A percentile compares a stretch with the other conserved stretches of the same genome.
These are phyloP conservation scores for Collybiopsis luxurians DNA, from an alignment of 768 basidiomycete genomes.

Conservation along the genomic window DNA sequence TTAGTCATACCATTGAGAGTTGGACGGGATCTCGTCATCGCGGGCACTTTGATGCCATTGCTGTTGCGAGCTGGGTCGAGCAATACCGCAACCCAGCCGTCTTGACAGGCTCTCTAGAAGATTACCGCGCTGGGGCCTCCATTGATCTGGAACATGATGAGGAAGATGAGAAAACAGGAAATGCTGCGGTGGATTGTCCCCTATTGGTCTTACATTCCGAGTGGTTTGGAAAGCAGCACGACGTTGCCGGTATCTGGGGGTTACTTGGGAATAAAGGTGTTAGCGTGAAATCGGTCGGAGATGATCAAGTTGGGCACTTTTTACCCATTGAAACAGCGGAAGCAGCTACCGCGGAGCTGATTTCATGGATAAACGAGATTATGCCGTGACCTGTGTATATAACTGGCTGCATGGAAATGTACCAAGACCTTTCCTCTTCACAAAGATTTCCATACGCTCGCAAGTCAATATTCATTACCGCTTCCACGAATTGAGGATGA, in stretches of 20 bases:
- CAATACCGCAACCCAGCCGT: conserved; percentile 10
- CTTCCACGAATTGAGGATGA: too few species aligned
- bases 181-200: conserved; percentile 4
- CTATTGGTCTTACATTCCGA: background rate
- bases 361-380: conserved; percentile 18
- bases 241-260: conserved; percentile 3
- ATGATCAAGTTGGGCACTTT: conserved; percentile 8
- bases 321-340: conserved; percentile 7
- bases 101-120: conserved; percentile 6
- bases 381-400: background rate
- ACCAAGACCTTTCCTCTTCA: too few species aligned
- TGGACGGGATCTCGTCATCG: conserved; percentile 5
- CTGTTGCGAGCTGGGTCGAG: conserved; percentile 7
- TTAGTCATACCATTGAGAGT: background rate
- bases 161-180: conserved; percentile 1
- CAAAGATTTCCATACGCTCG: too few species aligned
- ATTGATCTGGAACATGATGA: conserved; percentile 11
- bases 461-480: too few species aligned
- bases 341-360: conserved; percentile 1
- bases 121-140: conserved; percentile 10
- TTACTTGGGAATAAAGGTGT: background rate
- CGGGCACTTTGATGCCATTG: conserved; percentile 1
- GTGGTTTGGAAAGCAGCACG: background rate
- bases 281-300: conserved; percentile 5
- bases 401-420: too few species aligned